These are phyloP conservation scores for Grigorovia transvaalensis DNA, from an alignment of 805 yeast species.

Conservation along the genomic window DNA sequence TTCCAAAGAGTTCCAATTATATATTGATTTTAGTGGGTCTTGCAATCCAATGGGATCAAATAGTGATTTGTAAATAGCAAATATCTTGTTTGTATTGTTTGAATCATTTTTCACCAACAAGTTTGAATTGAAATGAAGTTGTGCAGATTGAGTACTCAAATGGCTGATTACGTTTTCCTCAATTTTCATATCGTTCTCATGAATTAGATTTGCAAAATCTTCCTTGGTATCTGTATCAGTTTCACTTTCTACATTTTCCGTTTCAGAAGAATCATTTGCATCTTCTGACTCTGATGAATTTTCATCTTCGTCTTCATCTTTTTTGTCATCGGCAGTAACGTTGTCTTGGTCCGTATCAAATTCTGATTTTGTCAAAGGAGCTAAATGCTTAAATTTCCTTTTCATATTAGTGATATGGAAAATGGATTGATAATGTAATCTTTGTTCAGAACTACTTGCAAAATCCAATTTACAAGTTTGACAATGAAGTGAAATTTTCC, in stretches of 20 bases:
- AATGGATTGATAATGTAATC: slow-evolving; percentile 48
- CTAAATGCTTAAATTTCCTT: slow-evolving; percentile 37
- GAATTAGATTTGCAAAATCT: not conserved
- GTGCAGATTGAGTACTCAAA: slow-evolving; percentile 63
- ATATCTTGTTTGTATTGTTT: slow-evolving; percentile 30
- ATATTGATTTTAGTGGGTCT: slow-evolving; percentile 43
- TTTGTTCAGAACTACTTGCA: slow-evolving; percentile 10
- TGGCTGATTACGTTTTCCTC: slow-evolving; percentile 16
- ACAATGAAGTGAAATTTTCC: slow-evolving; percentile 11
- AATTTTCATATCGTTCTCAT: slow-evolving; percentile 10
- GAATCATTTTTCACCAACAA: slow-evolving; percentile 23
- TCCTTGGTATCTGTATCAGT: slow-evolving; percentile 5
- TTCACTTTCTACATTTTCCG: slow-evolving; percentile 25
- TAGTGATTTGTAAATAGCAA: slow-evolving; percentile 60
- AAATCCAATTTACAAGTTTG: slow-evolving; percentile 20
- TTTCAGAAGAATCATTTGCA: too few relatives aligned
- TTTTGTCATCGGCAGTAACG: slow-evolving; percentile 36
- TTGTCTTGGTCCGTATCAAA: slow-evolving; percentile 41
- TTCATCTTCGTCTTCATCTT: slow-evolving; percentile 35
- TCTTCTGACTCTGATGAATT: slow-evolving; percentile 4
- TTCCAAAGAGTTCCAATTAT: slow-evolving; percentile 26
- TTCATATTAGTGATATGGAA: slow-evolving; percentile 50
- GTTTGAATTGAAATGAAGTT: slow-evolving; percentile 44
- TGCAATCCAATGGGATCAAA: slow-evolving; percentile 36
- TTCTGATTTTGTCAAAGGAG: slow-evolving; percentile 42